phyloP scores from a whole-genome alignment of 169 alveolate species.

The Eimeria necatrix region DNA sequence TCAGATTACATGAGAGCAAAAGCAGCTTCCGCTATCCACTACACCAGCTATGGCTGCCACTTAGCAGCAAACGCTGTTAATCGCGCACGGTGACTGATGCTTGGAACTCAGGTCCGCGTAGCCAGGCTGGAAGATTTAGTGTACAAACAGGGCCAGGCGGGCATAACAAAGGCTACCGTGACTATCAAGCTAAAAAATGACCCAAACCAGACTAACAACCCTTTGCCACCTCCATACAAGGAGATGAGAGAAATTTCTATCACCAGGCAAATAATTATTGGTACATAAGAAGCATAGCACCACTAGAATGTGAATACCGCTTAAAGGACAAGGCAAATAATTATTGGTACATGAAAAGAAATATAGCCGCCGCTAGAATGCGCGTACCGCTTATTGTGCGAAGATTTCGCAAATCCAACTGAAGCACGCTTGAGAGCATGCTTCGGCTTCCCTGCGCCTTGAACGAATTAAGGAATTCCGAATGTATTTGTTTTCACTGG shows the following conservation, averaged over 20 bases:
- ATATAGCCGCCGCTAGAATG: slow-evolving; percentile 84
- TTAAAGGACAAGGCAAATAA: slow-evolving; percentile 94
- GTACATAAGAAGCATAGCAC: neutral
- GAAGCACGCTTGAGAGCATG: neutral
- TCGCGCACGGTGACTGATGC: no score
- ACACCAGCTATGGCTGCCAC: no score
- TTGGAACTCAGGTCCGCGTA: slow-evolving; percentile 93
- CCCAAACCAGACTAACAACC: slow-evolving; percentile 86
- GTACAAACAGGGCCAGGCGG: slow-evolving; percentile 99
- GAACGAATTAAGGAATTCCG: neutral
- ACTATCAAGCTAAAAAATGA: slow-evolving; percentile 96
- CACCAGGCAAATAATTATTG: slow-evolving; percentile 90
- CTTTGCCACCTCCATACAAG: slow-evolving; percentile 91
- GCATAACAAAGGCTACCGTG: slow-evolving; percentile 98
- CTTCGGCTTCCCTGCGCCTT: neutral
- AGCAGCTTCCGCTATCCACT: no score
- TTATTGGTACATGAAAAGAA: slow-evolving; percentile 48
- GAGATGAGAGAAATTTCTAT: slow-evolving; percentile 94
- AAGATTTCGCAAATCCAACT: slow-evolving; percentile 79
- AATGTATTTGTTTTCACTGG: neutral
- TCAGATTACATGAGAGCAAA: no score
- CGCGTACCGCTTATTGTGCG: slow-evolving; percentile 94
- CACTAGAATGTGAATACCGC: slow-evolving; percentile 91
- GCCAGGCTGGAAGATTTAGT: slow-evolving; percentile 97
- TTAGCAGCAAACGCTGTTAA: no score